Percentiles rank a stretch among this genome's conserved stretches.
phyloP scores from a whole-genome alignment of 2,329 filamentous ascomycete genomes.

The Graphiopsis chlorocephala region DNA sequence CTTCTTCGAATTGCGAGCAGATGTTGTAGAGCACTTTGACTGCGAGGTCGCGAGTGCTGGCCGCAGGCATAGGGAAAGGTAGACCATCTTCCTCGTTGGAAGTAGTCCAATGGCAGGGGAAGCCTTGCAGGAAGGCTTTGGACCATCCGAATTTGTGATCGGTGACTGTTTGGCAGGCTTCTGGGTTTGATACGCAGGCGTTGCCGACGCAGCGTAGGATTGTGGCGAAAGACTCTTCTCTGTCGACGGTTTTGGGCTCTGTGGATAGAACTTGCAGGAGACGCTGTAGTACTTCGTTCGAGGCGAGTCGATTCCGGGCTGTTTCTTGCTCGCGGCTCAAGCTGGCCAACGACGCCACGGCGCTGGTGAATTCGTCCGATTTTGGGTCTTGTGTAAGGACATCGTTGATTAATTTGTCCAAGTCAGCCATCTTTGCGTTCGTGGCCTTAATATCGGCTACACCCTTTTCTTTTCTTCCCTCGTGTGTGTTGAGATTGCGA shows the following conservation, averaged over 20 bases:
- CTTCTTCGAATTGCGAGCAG: slow-evolving; percentile 29
- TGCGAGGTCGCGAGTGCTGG: slow-evolving; percentile 21
- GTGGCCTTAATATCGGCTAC: background rate
- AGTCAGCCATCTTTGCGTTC: background rate
- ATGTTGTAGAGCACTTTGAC: slow-evolving; percentile 43
- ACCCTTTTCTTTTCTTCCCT: too few relatives aligned
- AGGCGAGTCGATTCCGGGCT: background rate
- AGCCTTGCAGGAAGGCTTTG: background rate
- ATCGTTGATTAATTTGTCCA: background rate
- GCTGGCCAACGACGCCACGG: background rate
- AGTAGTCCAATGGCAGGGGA: background rate
- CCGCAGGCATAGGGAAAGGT: background rate
- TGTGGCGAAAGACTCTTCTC: background rate
- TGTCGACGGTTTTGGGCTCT: background rate
- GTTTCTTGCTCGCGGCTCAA: slow-evolving; percentile 6
- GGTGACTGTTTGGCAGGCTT: slow-evolving; percentile 6
- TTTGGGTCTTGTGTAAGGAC: background rate
- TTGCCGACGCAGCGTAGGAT: slow-evolving; percentile 34
- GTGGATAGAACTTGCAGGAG: background rate
- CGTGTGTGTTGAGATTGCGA: background rate
- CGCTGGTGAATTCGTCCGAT: background rate
- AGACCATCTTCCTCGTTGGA: background rate
- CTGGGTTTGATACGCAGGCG: slow-evolving; percentile 19
- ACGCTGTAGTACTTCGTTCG: background rate
- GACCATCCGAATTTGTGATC: background rate